Base-by-base conservation (phyloP, 768 basidiomycete genomes). In the Lactarius sanguifluus region DNA sequence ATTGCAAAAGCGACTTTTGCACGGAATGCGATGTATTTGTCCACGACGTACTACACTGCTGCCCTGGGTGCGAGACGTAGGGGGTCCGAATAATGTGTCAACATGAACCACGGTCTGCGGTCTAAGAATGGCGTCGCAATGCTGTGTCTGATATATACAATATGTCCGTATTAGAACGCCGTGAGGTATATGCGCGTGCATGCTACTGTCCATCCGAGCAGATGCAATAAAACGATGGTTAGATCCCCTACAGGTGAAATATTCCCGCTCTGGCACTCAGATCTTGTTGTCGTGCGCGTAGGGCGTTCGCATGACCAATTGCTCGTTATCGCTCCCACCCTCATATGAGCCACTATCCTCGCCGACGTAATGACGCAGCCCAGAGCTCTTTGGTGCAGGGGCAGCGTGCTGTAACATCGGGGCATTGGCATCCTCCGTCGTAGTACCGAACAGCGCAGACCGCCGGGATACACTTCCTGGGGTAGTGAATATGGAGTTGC, bases 1-100 rank as follows among this genome's bases (percentile, higher is more conserved):
- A 91, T 28, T 98, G 97, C 78, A 72, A 76, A 2, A 79, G 90
- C 59, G 90, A 97, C 74, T 99, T 98, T 73, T 98, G 97, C 75
- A 84, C 88, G 30, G 96, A 98, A 58, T 99, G 97, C 74, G 97
- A 99, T 78, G 85, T 96, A 23, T 97, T 98, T 73, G 88, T 98
- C 5, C 97, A 98, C 72, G 93, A 96, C 68, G 94, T 94, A 25
- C 81, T 98, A 23, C 96, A 98, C 74, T 94, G 92, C 66, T 99
- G 96, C 79, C 95, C 96, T 0, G 91, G 90, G 12, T 93, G 91
- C 69, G 89, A 88, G 59, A 81, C 81, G 66, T 83, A 77, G 70
- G 16, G 36, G 9, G 12, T 41, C 41, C 34, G n/a, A 6, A 20
- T 6, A 30, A 59, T 32, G 10, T 25, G 8, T 36, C 13, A 15